Evolutionary conservation across 257 asterid genomes (phyloP), one percentile per base, ranked within the genome.

Genomic region (Schizonepeta tenuifolia): DNA sequence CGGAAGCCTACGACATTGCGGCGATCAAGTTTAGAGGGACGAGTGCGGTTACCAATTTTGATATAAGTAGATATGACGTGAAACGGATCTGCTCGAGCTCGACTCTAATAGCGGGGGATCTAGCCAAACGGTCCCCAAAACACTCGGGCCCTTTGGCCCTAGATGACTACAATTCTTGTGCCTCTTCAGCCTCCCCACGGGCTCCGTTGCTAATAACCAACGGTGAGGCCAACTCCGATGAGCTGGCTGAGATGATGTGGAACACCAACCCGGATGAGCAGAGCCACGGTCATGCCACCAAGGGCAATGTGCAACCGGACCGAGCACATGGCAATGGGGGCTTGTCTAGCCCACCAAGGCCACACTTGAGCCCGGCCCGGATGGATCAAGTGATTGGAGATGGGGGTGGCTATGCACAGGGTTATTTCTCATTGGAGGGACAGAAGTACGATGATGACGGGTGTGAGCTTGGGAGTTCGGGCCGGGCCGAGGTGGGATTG

Each of bases 1-100:
- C 97, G 0, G 96, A 92, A 49, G 96, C 95, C 5, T 90, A 90
- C 21, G 97, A 92, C 75, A 88, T 92, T 62, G 98, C 97, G 0
- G 98, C 96, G 0, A 92, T 92, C 9, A 90, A 86, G 80, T 90
- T 92, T 67, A 75, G 96, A 61, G 96, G 97, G 43, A 86, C 90
- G 24, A 85, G 90, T 24, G 97, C 97, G 0, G 97, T 92, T 3
- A 92, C 96, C 8, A 92, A 92, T 78, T 92, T 92, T 8, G 95
- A 90, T 59, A 87, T 88, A 35, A 84, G 84, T 56, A 70, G 96
- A 41, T 92, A 92, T 7, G 98, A 90, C 0, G 95, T 92, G 59
- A 87, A 78, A 36, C 73, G 96, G 38, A 92, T 92, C 49, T 88
- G 96, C 74, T 86, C 91, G 7, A 90, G 98, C 84, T 81, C 95